Percentiles rank a stretch among this genome's conserved stretches.
phyloP scores from a whole-genome alignment of 2,329 filamentous ascomycete genomes.

The Triangularia setosa region DNA sequence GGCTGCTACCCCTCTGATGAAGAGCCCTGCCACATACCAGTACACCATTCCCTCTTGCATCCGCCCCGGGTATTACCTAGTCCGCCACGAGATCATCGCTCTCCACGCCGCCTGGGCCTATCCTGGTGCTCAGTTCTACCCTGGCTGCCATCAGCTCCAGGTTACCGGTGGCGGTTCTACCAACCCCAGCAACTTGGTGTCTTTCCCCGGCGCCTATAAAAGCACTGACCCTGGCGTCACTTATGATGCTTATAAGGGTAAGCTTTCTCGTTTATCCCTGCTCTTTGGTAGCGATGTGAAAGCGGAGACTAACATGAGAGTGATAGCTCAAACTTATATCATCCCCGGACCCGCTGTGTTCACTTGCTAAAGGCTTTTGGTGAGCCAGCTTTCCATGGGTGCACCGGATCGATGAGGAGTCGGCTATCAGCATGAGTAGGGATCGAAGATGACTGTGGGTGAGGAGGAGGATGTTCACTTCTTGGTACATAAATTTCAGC shows the following conservation, averaged over 20 bases:
- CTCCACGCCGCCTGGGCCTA: conserved; percentile 47
- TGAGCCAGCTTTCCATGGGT: too few species aligned
- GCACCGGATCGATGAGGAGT: too few species aligned
- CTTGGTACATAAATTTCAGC: background rate
- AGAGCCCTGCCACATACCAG: conserved; percentile 38
- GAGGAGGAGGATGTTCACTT: background rate
- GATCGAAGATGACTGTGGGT: background rate
- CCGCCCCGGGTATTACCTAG: conserved; percentile 52
- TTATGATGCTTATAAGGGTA: conserved; percentile 48
- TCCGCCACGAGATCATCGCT: conserved; percentile 56
- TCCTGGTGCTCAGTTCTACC: conserved; percentile 55
- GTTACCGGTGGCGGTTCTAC: conserved; percentile 47
- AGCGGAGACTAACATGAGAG: background rate
- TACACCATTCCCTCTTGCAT: conserved; percentile 55
- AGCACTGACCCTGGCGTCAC: conserved; percentile 47
- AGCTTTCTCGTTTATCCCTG: conserved; percentile 15
- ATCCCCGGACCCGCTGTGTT: conserved; percentile 48
- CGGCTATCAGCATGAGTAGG: too few species aligned
- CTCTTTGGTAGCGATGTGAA: background rate
- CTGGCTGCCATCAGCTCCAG: conserved; percentile 54
- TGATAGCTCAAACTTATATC: conserved; percentile 37
- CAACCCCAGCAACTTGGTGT: conserved; percentile 40
- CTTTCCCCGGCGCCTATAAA: conserved; percentile 53
- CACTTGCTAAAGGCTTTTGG: conserved; percentile 35
- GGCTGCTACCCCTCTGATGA: conserved; percentile 43